These are phyloP conservation scores for Pichia sp. DNA, from an alignment of 1,139 yeast species.

Conservation along the genomic window DNA sequence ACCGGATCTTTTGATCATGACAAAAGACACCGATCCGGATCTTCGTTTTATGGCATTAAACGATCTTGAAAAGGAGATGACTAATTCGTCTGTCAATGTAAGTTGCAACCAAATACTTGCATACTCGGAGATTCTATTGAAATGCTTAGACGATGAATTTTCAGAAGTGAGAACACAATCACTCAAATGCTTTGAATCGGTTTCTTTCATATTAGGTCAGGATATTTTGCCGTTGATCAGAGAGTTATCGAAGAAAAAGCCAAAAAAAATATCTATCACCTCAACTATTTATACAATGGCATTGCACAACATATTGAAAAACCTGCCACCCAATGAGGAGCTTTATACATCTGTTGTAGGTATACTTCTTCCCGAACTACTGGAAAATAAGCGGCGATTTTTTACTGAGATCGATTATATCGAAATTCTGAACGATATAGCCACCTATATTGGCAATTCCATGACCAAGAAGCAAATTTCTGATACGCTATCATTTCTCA, in stretches of 20 bases:
- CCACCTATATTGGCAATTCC: slow-evolving; percentile 50
- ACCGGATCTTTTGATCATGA: slow-evolving; percentile 43
- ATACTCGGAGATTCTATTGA: slow-evolving; percentile 48
- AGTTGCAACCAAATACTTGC: slow-evolving; percentile 32
- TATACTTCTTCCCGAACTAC: slow-evolving; percentile 20
- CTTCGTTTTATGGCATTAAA: slow-evolving; percentile 82
- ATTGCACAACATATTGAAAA: slow-evolving; percentile 53
- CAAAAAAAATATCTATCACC: slow-evolving; percentile 42
- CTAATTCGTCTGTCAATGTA: slow-evolving; percentile 28
- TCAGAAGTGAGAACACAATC: slow-evolving; percentile 81
- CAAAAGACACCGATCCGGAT: slow-evolving; percentile 74
- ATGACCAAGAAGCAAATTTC: slow-evolving; percentile 42
- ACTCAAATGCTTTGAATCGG: slow-evolving; percentile 50
- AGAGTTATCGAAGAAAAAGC: slow-evolving; percentile 30
- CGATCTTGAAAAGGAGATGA: slow-evolving; percentile 56
- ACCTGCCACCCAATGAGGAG: slow-evolving; percentile 25
- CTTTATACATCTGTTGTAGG: slow-evolving; percentile 18
- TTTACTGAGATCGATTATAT: slow-evolving; percentile 50
- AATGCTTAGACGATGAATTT: slow-evolving; percentile 57
- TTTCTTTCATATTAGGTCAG: slow-evolving; percentile 33
- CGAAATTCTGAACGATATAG: slow-evolving; percentile 59
- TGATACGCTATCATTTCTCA: slow-evolving; percentile 37
- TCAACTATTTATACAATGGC: slow-evolving; percentile 70
- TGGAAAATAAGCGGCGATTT: slow-evolving; percentile 30
- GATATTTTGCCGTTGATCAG: slow-evolving; percentile 28